Conservation (phyloP, 768 basidiomycete genomes). For the Phaffia australis region DNA sequence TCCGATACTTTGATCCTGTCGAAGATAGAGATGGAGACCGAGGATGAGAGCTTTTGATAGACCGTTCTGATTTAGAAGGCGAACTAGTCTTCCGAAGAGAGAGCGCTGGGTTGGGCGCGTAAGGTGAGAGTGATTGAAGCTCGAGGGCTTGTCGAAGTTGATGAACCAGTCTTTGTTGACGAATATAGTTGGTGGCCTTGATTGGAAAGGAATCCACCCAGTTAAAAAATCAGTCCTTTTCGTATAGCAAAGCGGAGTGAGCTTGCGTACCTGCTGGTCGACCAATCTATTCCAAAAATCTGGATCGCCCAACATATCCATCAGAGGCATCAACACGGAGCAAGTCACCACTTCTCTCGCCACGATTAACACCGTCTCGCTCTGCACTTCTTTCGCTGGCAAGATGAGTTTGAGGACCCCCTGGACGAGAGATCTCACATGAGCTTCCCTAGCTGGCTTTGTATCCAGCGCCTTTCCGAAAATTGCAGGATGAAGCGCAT, state of each 20-base stretch:
- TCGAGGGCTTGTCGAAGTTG: constrained; percentile 30
- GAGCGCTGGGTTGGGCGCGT: constrained; percentile 28
- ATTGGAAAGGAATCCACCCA: neutral
- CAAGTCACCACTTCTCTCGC: constrained; percentile 74
- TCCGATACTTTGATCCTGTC: constrained; percentile 33
- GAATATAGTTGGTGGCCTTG: constrained; percentile 58
- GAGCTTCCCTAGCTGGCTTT: constrained; percentile 76
- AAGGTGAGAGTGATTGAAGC: neutral
- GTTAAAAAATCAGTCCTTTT: neutral
- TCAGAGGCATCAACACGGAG: constrained; percentile 68
- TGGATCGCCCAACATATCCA: constrained; percentile 87
- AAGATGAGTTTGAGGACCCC: constrained; percentile 60
- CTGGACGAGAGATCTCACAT: constrained; percentile 62
- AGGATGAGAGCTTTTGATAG: constrained; percentile 46
- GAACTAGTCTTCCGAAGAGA: constrained; percentile 3
- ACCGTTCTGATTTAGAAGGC: neutral
- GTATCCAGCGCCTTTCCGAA: constrained; percentile 82
- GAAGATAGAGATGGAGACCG: constrained; percentile 32
- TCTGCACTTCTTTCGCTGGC: constrained; percentile 62
- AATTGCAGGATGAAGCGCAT: constrained; percentile 69
- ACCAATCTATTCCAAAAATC: constrained; percentile 95
- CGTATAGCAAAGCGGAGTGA: neutral
- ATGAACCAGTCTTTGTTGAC: constrained; percentile 46
- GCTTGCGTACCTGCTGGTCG: constrained; percentile 68
- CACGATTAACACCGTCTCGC: constrained; percentile 59